A percentile compares a stretch with the other conserved stretches of the same genome.
These are phyloP conservation scores for Colletotrichum tabaci DNA, from an alignment of 2,329 filamentous ascomycete species.

Conservation along the genomic window DNA sequence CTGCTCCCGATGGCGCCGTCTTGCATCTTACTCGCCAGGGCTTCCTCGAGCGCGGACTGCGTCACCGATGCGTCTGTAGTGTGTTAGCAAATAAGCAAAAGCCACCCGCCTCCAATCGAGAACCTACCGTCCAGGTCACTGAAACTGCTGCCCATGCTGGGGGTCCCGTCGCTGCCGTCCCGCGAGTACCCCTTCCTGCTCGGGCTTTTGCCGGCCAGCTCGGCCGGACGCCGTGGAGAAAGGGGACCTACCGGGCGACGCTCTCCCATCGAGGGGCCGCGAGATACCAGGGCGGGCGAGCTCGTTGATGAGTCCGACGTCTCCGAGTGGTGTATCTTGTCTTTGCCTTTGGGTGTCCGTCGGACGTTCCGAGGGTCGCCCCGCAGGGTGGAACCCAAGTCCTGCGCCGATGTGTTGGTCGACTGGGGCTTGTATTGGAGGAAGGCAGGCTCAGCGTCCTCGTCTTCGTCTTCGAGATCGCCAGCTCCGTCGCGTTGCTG, in stretches of 20 bases:
- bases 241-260: constrained; percentile 60
- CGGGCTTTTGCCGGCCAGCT: constrained; percentile 70
- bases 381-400: constrained; percentile 68
- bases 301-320: constrained; percentile 76
- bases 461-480: constrained; percentile 54
- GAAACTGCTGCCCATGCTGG: constrained; percentile 88
- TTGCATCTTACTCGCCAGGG: constrained; percentile 80
- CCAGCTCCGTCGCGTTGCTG: constrained; percentile 47
- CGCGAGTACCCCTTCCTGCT: constrained; percentile 65
- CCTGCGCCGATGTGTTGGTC: constrained; percentile 55
- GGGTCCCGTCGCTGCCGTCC: constrained; percentile 80
- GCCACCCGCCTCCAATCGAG: constrained; percentile 21
- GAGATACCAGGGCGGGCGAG: constrained; percentile 60
- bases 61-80: constrained; percentile 81
- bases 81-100: constrained; percentile 16
- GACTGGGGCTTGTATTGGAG: constrained; percentile 60
- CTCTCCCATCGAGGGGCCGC: constrained; percentile 51
- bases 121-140: constrained; percentile 83
- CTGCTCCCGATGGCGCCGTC: constrained; percentile 71
- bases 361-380: constrained; percentile 59
- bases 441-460: constrained; percentile 73
- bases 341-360: constrained; percentile 50
- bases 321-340: constrained; percentile 62
- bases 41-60: constrained; percentile 85
- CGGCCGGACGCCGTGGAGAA: constrained; percentile 72